Evolutionary conservation across 495 filamentous ascomycete species (phyloP), one percentile per base, ranked within the genome.

Genomic region (Hypoxylon rickii): DNA sequence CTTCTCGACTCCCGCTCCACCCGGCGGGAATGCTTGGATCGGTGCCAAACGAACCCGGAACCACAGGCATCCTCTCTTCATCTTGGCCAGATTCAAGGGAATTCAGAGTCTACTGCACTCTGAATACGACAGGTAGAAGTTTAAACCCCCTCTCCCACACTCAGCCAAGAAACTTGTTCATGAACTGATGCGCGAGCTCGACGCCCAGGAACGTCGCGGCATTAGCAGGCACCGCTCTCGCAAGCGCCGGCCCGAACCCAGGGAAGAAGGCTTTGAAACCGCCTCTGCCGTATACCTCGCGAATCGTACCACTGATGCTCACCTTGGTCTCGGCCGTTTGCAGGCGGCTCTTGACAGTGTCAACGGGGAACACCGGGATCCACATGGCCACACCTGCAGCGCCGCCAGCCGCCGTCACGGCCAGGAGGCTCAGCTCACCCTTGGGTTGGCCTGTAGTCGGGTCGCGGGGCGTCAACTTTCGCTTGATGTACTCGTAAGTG

Each of bases 301-400:
- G 79, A 36, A 97, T 81, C 2, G 91, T 88, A 1, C 89, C 86
- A 1, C 86, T 80, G 31, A 99, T 87, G 1, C 89, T 93, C 18
- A 90, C 87, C 52, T 86, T 86, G 13, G 92, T 92, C 56, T 94
- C 89, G 18, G 90, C 89, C 34, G 90, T 94, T 81, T 99, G 94
- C 70, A 99, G 71, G 44, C 92, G 79, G 49, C 85, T 90, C 83
- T 99, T 99, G 71, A 99, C 85, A 0, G 94, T 99, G 66, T 99
- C 94, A 46, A 99, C 79, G 3, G 94, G 94, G 82, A 99, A 99
- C 15, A 99, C 92, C 18, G 96, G 90, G 55, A 97, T 89, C 94
- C 94, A 99, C 95, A 99, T 99, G 17, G 94, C 92, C 40, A 99
- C 85, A 64, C 94, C 94, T 0, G 94, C 94, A 0, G 85, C 88